Evolutionary conservation across 768 basidiomycete species (phyloP), one percentile per base, ranked within the genome.

Genomic region (Piloderma croceum): DNA sequence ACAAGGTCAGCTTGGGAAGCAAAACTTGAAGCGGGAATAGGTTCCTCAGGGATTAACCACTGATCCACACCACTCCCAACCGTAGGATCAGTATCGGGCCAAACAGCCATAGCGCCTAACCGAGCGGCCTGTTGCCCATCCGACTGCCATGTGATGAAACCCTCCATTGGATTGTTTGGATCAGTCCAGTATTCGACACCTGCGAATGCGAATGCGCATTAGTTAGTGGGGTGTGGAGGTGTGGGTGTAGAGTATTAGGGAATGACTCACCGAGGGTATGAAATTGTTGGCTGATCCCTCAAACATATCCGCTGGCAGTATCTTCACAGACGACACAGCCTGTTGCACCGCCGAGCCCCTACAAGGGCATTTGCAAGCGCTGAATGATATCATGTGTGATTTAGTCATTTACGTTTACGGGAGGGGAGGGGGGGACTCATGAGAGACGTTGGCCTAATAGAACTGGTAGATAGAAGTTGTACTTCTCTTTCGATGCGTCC

Each of bases 161-260:
- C 85, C 7, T 71, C 71, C 0, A 52, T 39, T 1, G 70, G 68
- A 36, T 77, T 63, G 4, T 68, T 62, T 1, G 77, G 79, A 53
- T 86, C 70, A 6, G 74, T 64, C 69, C 71, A 84, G 53, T 83
- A 87, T 55, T 91, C 89, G 52, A 88, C 87, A 12, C 85, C 82
- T 74, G 36, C 12, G 32, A n/a, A n/a, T n/a, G n/a, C n/a, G 19
- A n/a, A n/a, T n/a, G n/a, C n/a, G n/a, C n/a, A 65, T 61, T 5
- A 46, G 34, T 33, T 41, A 31, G 13, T 10, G 11, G 18, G 15
- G 18, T 33, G 11, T 44, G 10, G 22, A 36, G 19, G 24, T 20
- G 18, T n/a, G 23, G 13, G 6, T 18, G 36, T 13, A 13, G 17
- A 39, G 18, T 18, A 7, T 22, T 24, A 10, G 15, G n/a, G n/a